Evolutionary conservation across 371 early-diverging fungal species (phyloP), one percentile per base, ranked within the genome.

Genomic region (Globomyces sp.): DNA sequence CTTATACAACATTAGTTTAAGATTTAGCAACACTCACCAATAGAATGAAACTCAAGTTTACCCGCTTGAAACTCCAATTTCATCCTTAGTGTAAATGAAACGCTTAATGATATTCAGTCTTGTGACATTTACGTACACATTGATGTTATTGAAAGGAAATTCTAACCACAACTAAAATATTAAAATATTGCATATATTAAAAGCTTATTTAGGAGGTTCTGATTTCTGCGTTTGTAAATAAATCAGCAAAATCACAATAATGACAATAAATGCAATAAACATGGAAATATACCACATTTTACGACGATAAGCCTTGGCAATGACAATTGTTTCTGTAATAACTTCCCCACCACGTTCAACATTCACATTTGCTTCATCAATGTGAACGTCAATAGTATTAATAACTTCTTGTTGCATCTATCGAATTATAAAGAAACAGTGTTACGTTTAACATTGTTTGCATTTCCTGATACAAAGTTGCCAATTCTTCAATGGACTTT

Each of bases 401-500:
- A 74, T 75, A 57, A 62, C 46, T 24, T 74, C 70, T 58, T 77
- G 75, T 58, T 77, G 74, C 24, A 65, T 57, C 72, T 82, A 60
- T 57, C 73, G 58, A 71, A n/a, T 64, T 13, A 2, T 45, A 45
- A 13, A 50, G 71, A n/a, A 24, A 24, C 24, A 24, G 24, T 24
- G 24, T 24, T 57, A 80, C 80, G 68, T 85, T 78, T 60, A 87
- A 67, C 70, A 88, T 71, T 24, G 69, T 74, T 47, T 85, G 74
- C 74, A 88, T 77, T 52, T 87, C 87, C 65, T 78, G 74, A 68
- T 87, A 86, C 70, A 88, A 72, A 44, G 71, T 67, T n/a, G 81
- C 78, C 58, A 88, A 71, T 70, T 86, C 81, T 61, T 53, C 70
- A 52, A 87, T 75, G 5, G 77, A 82, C 68, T 71, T 71, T 58